These are phyloP conservation scores for Vitis amurensis DNA, from an alignment of 164 flowering plant genomes.

Conservation along the genomic window DNA sequence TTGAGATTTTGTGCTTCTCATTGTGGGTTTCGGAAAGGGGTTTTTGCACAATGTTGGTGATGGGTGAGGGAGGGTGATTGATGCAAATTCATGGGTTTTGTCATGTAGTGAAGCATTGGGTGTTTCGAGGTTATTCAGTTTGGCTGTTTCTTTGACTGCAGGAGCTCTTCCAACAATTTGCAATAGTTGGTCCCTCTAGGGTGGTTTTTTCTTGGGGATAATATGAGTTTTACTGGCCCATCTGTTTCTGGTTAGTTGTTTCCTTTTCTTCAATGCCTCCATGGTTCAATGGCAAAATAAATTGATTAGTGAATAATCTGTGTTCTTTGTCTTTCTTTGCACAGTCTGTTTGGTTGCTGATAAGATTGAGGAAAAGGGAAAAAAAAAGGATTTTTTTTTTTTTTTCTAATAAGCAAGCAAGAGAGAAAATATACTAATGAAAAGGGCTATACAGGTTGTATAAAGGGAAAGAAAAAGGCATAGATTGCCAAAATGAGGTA, in stretches of 20 bases:
- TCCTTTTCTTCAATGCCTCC: neutral
- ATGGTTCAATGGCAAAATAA: neutral
- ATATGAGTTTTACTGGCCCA: slow-evolving; percentile 38
- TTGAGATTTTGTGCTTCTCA: too few relatives aligned
- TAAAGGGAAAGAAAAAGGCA: too few relatives aligned
- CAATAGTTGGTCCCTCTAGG: slow-evolving; percentile 3
- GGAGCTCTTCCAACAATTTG: slow-evolving; percentile 7
- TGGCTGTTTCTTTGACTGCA: slow-evolving; percentile 9
- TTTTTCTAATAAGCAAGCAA: too few relatives aligned
- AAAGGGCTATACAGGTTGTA: too few relatives aligned
- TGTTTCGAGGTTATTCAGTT: neutral
- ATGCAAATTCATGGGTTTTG: too few relatives aligned
- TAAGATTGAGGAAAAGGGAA: neutral
- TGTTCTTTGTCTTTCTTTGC: neutral
- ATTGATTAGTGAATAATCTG: neutral
- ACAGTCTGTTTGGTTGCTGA: neutral
- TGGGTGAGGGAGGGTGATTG: too few relatives aligned
- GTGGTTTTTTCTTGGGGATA: slow-evolving; percentile 10
- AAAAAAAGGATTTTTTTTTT: neutral
- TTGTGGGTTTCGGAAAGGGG: too few relatives aligned
- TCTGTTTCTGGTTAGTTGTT: slow-evolving; percentile 35
- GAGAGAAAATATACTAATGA: too few relatives aligned
- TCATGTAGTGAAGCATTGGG: too few relatives aligned
- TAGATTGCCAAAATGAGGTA: too few relatives aligned
- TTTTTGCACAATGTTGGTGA: too few relatives aligned